These are phyloP conservation scores for Raffaelea arxii DNA, from an alignment of 2,329 filamentous ascomycete species.

Conservation along the genomic window DNA sequence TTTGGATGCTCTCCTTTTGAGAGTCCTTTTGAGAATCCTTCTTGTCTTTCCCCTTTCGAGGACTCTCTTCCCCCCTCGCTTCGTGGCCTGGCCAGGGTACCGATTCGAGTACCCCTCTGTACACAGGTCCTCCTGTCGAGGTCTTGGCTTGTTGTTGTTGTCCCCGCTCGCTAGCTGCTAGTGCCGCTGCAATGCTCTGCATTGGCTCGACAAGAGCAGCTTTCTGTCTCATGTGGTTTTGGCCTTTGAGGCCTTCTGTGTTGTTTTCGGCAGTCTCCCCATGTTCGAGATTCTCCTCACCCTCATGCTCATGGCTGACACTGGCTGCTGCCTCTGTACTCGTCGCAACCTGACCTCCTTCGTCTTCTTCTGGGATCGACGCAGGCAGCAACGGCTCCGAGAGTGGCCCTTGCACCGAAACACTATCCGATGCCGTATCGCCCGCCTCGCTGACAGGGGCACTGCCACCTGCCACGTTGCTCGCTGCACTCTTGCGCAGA, in stretches of 20 bases:
- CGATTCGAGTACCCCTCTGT: background rate
- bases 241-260: too few species aligned
- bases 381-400: slow-evolving; percentile 51
- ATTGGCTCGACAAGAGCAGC: too few species aligned
- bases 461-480: slow-evolving; percentile 26
- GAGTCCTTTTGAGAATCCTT: too few species aligned
- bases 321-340: slow-evolving; percentile 1
- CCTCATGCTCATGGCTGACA: slow-evolving; percentile 5
- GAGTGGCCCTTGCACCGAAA: slow-evolving; percentile 47
- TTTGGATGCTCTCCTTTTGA: background rate
- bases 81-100: background rate
- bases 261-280: slow-evolving; percentile 1
- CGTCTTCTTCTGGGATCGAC: slow-evolving; percentile 48
- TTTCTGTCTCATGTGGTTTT: too few species aligned
- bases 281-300: too few species aligned
- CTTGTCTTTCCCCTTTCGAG: too few species aligned
- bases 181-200: background rate
- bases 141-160: too few species aligned
- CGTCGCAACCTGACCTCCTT: background rate
- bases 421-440: slow-evolving; percentile 32
- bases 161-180: background rate
- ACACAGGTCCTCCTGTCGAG: background rate
- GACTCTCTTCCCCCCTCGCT: background rate
- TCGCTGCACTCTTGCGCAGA: slow-evolving; percentile 52
- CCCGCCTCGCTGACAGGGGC: slow-evolving; percentile 42